A percentile compares a stretch with the other conserved stretches of the same genome.
These are phyloP conservation scores for Aspergillus bertholletiae DNA, from an alignment of 495 filamentous ascomycete genomes.

Conservation along the genomic window DNA sequence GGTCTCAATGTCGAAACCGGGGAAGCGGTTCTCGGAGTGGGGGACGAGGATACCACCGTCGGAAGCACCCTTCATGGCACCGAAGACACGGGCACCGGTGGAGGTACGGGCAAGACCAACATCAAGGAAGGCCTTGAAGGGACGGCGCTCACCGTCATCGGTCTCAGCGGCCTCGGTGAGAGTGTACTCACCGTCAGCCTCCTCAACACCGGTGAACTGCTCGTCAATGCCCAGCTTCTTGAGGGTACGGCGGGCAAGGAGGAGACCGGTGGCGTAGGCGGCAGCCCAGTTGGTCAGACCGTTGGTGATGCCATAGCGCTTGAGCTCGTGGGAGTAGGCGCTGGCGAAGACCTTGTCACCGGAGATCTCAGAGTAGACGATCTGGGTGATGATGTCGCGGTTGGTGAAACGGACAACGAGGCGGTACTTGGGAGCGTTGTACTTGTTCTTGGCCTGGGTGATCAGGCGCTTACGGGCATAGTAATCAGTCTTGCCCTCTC, in stretches of 20 bases:
- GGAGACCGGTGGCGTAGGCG: slow-evolving; percentile 92
- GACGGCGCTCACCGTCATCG: slow-evolving; percentile 79
- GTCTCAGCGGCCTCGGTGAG: slow-evolving; percentile 89
- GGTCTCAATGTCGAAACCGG: slow-evolving; percentile 91
- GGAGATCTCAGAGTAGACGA: slow-evolving; percentile 92
- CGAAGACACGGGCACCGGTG: slow-evolving; percentile 97
- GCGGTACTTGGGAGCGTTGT: slow-evolving; percentile 99
- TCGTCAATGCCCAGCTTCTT: slow-evolving; percentile 94
- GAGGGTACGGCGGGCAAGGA: slow-evolving; percentile 93
- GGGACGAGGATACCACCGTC: slow-evolving; percentile 96
- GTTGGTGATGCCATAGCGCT: slow-evolving; percentile 93
- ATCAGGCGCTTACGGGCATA: slow-evolving; percentile 99
- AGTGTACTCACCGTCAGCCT: slow-evolving; percentile 88
- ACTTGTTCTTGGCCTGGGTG: slow-evolving; percentile 99
- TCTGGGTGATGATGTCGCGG: slow-evolving; percentile 97
- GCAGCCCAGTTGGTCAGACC: slow-evolving; percentile 99
- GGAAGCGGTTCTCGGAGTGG: slow-evolving; percentile 99
- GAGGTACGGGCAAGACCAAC: slow-evolving; percentile 96
- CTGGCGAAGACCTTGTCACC: slow-evolving; percentile 94
- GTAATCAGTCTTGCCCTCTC: slow-evolving; percentile 99
- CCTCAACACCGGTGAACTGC: slow-evolving; percentile 88
- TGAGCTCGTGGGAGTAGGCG: slow-evolving; percentile 97
- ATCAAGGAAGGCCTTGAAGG: slow-evolving; percentile 98
- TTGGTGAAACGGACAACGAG: slow-evolving; percentile 99
- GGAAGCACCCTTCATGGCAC: slow-evolving; percentile 98